Evolutionary conservation across 2,329 filamentous ascomycete genomes (phyloP).

Genomic region (Diatrype stigma): DNA sequence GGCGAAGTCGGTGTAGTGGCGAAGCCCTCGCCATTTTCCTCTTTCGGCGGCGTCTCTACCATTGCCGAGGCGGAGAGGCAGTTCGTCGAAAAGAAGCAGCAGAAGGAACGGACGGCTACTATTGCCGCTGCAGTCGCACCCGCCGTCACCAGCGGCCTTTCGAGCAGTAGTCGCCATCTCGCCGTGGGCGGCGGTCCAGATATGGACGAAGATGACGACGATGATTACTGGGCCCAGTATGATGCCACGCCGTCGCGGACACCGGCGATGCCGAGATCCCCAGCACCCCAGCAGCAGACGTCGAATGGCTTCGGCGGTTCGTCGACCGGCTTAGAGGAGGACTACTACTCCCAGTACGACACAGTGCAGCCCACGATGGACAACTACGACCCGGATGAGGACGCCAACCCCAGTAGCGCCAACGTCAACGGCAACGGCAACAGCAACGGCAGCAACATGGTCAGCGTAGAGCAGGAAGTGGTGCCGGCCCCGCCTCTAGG

Average conservation of each 20-base stretch:
- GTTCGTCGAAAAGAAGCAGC: constrained; percentile 34
- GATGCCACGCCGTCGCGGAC: constrained; percentile 65
- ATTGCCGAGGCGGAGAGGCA: constrained; percentile 59
- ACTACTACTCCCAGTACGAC: constrained; percentile 74
- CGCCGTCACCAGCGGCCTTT: constrained; percentile 9
- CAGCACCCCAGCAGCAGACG: constrained; percentile 46
- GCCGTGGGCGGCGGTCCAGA: constrained; percentile 8
- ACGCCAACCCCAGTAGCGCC: no score
- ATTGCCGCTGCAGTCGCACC: constrained; percentile 1
- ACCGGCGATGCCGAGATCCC: constrained; percentile 58
- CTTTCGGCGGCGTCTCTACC: constrained; percentile 46
- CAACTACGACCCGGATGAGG: constrained; percentile 75
- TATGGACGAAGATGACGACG: constrained; percentile 66
- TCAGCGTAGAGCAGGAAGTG: no score
- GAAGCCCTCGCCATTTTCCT: constrained; percentile 50
- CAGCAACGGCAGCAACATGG: neutral
- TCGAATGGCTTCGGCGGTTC: constrained; percentile 12
- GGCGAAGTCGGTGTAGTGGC: constrained; percentile 64
- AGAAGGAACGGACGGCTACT: constrained; percentile 12
- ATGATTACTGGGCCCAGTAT: constrained; percentile 77
- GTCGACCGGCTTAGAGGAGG: constrained; percentile 52
- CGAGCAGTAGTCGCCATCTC: constrained; percentile 4
- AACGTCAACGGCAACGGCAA: constrained; percentile 21
- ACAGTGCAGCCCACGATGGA: constrained; percentile 78
- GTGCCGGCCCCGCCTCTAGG: constrained; percentile 30